Evolutionary conservation across 2,329 filamentous ascomycete species (phyloP), one percentile per base, ranked within the genome.

Genomic region (Cordyceps tenuipes): DNA sequence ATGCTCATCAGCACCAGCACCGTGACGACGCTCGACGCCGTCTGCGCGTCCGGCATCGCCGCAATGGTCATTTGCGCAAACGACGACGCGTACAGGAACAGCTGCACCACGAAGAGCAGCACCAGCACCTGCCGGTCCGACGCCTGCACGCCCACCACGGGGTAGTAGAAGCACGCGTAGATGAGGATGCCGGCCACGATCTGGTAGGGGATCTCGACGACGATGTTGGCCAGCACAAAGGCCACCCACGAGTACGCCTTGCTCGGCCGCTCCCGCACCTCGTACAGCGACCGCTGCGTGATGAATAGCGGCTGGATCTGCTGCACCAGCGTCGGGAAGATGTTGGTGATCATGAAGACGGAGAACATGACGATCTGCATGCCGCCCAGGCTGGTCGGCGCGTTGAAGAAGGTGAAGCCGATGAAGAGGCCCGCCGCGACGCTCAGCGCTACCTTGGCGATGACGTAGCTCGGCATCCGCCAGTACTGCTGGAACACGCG

Each of bases 401-500:
- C 68, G 3, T 76, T 52, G 73, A 78, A 90, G 71, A 91, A 90
- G 0, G 85, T 87, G 70, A 90, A 89, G 0, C 88, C 89, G 61
- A 91, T 87, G 68, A 92, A 92, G 1, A 93, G 76, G 7, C 81
- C 77, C 26, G 83, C 78, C 60, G 84, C 77, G 56, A 81, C 64
- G 2, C 75, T 85, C 19, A 93, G 80, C 1, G 79, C 70, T 2
- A 82, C 70, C 74, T 93, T 93, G 60, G 88, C 82, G 71, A 90
- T 88, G 67, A 94, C 85, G 72, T 94, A 94, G 12, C 79, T 78
- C 0, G 90, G 90, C 60, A 85, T 90, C 50, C 90, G 82, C 89
- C 90, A 93, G 77, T 92, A 92, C 69, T 94, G 90, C 67, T 90
- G 82, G 73, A 91, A 91, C 6, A 91, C 83, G 61, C 90, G 85